Conservation (phyloP, 1,284 basidiomycete species). For the Pseudozyma sp. region DNA sequence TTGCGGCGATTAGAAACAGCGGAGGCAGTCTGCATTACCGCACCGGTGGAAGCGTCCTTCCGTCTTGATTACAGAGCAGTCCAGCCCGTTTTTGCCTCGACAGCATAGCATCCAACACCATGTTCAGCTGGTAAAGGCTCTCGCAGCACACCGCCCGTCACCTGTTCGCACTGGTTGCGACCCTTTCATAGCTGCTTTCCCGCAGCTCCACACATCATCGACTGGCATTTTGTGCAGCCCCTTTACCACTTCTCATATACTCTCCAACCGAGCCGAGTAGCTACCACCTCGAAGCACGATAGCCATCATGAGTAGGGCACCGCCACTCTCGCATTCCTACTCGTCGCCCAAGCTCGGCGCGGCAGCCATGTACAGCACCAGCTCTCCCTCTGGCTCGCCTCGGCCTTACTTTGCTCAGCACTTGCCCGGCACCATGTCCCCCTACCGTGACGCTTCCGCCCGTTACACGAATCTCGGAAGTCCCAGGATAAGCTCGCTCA, state of each 20-base stretch:
- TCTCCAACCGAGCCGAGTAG: no score
- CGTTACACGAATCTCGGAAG: conserved; percentile 59
- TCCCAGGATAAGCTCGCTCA: conserved; percentile 62
- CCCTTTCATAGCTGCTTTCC: no score
- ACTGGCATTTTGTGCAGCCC: no score
- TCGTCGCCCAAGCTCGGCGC: conserved; percentile 49
- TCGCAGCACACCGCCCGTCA: not conserved
- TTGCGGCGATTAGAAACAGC: no score
- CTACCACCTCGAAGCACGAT: not conserved
- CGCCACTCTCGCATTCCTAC: conserved; percentile 46
- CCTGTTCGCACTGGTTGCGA: not conserved
- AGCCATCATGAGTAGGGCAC: conserved; percentile 51
- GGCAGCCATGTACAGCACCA: conserved; percentile 39
- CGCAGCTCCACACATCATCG: not conserved
- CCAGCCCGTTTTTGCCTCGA: not conserved
- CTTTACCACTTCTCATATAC: no score
- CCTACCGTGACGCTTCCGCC: conserved; percentile 62
- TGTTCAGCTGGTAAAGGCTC: conserved; percentile 2
- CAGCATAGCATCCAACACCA: not conserved
- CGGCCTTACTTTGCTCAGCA: conserved; percentile 56
- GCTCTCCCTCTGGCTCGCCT: conserved; percentile 59
- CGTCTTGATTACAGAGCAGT: not conserved
- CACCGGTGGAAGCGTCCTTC: not conserved
- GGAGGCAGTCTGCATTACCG: not conserved
- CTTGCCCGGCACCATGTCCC: conserved; percentile 57